Conservation (phyloP, 2,329 filamentous ascomycete species). For the Colletotrichum tabaci region DNA sequence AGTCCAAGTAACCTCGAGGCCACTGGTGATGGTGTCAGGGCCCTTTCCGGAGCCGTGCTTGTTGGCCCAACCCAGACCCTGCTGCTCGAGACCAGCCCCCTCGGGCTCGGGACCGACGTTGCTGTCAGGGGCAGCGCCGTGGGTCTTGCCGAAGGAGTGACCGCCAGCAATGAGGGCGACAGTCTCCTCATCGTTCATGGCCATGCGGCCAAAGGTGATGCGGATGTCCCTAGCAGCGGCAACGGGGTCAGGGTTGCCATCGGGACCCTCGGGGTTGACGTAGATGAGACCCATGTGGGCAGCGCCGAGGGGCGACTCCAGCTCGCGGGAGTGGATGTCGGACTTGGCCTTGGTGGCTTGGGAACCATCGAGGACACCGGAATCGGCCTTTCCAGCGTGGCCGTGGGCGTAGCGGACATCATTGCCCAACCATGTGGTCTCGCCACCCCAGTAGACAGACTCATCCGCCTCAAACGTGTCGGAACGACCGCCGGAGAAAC, state of each 20-base stretch:
- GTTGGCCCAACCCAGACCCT: slow-evolving; percentile 82
- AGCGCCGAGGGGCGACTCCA: slow-evolving; percentile 79
- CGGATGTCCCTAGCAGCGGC: slow-evolving; percentile 81
- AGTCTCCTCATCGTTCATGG: slow-evolving; percentile 87
- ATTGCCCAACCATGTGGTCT: slow-evolving; percentile 82
- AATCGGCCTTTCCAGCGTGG: slow-evolving; percentile 53
- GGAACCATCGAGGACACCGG: slow-evolving; percentile 50
- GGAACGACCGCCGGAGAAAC: slow-evolving; percentile 79
- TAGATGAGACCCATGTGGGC: slow-evolving; percentile 85
- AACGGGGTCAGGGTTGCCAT: slow-evolving; percentile 79
- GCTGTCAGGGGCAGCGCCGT: slow-evolving; percentile 75
- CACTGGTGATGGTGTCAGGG: slow-evolving; percentile 80
- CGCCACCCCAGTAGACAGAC: slow-evolving; percentile 83
- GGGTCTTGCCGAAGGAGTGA: slow-evolving; percentile 85
- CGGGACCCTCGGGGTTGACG: slow-evolving; percentile 84
- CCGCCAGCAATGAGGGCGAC: slow-evolving; percentile 85
- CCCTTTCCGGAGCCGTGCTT: slow-evolving; percentile 76
- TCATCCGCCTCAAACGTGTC: slow-evolving; percentile 84
- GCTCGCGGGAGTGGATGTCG: slow-evolving; percentile 71
- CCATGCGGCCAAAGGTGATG: slow-evolving; percentile 83
- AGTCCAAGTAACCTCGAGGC: slow-evolving; percentile 86
- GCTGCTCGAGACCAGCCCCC: slow-evolving; percentile 73
- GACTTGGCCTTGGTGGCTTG: slow-evolving; percentile 58
- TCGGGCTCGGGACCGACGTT: slow-evolving; percentile 79
- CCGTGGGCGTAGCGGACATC: slow-evolving; percentile 74